Evolutionary conservation across 2,329 filamentous ascomycete species (phyloP).

Genomic region (Celoporthe dispersa): DNA sequence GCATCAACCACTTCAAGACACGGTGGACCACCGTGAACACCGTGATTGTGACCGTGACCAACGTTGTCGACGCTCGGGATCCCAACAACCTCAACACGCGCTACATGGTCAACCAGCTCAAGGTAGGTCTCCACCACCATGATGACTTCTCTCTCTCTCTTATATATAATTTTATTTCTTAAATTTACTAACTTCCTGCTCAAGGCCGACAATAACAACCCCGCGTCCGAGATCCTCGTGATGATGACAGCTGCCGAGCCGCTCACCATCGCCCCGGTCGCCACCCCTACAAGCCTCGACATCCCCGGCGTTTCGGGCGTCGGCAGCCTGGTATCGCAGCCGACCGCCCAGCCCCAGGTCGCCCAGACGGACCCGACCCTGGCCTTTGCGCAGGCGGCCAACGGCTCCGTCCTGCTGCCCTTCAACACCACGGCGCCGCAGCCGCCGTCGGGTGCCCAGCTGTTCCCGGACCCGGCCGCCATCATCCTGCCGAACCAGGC

Average conservation of each 20-base stretch:
- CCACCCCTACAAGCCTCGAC: constrained; percentile 26
- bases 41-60: constrained; percentile 44
- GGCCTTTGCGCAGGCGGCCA: constrained; percentile 40
- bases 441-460: constrained; percentile 36
- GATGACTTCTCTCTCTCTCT: no score
- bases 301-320: constrained; percentile 19
- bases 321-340: constrained; percentile 26
- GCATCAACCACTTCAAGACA: constrained; percentile 44
- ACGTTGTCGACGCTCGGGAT: constrained; percentile 42
- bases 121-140: neutral
- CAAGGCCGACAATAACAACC: constrained; percentile 42
- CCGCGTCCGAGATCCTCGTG: constrained; percentile 41
- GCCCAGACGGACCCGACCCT: constrained; percentile 37
- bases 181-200: neutral
- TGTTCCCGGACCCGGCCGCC: constrained; percentile 44
- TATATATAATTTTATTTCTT: neutral
- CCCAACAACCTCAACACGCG: constrained; percentile 38
- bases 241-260: constrained; percentile 44
- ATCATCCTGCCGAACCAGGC: constrained; percentile 43
- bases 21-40: constrained; percentile 38
- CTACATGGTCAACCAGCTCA: constrained; percentile 46
- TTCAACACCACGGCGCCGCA: constrained; percentile 38
- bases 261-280: constrained; percentile 40
- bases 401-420: constrained; percentile 42
- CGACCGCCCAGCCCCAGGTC: constrained; percentile 32